Evolutionary conservation across 768 basidiomycete genomes (phyloP), one percentile per base, ranked within the genome.

Genomic region (Boletus bicolor): DNA sequence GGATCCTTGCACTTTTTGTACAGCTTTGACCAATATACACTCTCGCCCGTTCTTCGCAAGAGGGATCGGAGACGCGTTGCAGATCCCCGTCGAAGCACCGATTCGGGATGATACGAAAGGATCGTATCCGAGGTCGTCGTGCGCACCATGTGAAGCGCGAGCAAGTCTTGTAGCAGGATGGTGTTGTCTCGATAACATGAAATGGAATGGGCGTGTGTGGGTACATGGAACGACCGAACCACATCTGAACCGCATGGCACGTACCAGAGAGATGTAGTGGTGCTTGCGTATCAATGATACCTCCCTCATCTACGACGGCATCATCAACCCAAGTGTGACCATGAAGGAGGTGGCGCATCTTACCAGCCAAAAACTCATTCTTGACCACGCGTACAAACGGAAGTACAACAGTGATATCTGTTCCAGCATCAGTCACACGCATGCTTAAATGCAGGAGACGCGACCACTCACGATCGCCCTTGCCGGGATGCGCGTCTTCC

Each of bases 351-450:
- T 8, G 4, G 5, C 5, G 24, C 9, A 30, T 44, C 44, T 44
- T 17, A 44, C 44, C 28, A n/a, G 28, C 7, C 11, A 26, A 11
- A 5, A 11, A 28, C n/a, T n/a, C 49, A 52, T 68, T 69, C 51
- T 55, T 55, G 56, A 75, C 68, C 7, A 69, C 63, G 11, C 77
- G 75, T 19, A 45, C 30, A 17, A 45, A 79, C 71, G 76, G 73
- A n/a, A 82, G 66, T 0, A 76, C 76, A 11, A 81, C 70, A 1
- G 79, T 82, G 21, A 81, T 76, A 64, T 81, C 80, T 80, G 53
- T 2, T 36, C 72, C 74, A 54, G 5, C 17, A 24, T 48, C 19
- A 48, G 24, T 21, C 26, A 44, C 26, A 28, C 15, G 26, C 36
- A 6, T 4, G 28, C 28, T 28, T 28, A 28, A 28, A 28, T 4